phyloP scores from a whole-genome alignment of 805 yeast species.

The Saturnispora diversa region DNA sequence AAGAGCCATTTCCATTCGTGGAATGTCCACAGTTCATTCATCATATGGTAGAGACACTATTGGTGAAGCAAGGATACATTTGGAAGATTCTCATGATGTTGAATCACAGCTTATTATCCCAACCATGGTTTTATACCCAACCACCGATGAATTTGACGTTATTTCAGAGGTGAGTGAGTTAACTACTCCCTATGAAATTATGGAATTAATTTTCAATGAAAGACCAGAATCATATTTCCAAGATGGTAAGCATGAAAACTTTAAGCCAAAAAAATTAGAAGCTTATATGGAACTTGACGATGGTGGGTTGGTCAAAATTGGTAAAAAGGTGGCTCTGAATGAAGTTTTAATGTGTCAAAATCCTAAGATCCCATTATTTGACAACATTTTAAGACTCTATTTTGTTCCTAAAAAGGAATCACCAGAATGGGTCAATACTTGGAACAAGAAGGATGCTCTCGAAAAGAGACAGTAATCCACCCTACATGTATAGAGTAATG shows the following conservation, averaged over 20 bases:
- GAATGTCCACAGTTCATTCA: constrained; percentile 42
- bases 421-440: constrained; percentile 52
- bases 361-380: constrained; percentile 72
- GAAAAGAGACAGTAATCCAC: constrained; percentile 24
- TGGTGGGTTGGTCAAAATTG: constrained; percentile 83
- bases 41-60: constrained; percentile 49
- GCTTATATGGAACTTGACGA: constrained; percentile 73
- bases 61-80: constrained; percentile 41
- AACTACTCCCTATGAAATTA: constrained; percentile 53
- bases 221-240: constrained; percentile 66
- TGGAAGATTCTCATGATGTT: constrained; percentile 59
- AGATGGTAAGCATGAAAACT: constrained; percentile 52
- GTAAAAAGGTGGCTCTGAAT: constrained; percentile 63
- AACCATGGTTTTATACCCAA: constrained; percentile 72
- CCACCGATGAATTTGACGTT: constrained; percentile 76
- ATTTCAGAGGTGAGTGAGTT: constrained; percentile 69
- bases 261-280: constrained; percentile 50
- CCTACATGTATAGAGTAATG: background rate
- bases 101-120: constrained; percentile 81
- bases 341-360: constrained; percentile 52
- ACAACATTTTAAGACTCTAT: constrained; percentile 60
- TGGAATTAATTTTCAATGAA: constrained; percentile 46
- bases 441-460: constrained; percentile 58
- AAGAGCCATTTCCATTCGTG: constrained; percentile 56
- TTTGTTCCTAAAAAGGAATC: constrained; percentile 70